These are phyloP conservation scores for Didymella keratinophila DNA, from an alignment of 2,329 filamentous ascomycete genomes.

Conservation along the genomic window DNA sequence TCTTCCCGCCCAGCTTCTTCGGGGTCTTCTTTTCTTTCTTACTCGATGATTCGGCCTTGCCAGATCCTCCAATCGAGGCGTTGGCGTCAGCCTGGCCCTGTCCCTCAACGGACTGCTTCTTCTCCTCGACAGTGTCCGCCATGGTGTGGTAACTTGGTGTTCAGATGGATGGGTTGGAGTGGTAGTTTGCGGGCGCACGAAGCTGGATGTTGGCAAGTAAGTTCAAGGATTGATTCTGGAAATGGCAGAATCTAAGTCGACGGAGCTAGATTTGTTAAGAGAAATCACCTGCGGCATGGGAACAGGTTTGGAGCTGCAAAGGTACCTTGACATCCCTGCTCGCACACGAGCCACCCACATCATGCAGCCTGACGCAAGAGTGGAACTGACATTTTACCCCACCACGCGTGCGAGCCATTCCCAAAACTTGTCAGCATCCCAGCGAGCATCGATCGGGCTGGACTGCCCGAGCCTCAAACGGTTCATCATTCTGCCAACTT, in stretches of 20 bases:
- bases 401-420: constrained; percentile 30
- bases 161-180: constrained; percentile 10
- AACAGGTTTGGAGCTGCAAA: constrained; percentile 49
- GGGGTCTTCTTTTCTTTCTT: constrained; percentile 59
- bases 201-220: constrained; percentile 24
- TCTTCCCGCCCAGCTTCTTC: constrained; percentile 59
- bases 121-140: constrained; percentile 51
- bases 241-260: constrained; percentile 26
- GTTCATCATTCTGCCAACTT: constrained; percentile 15
- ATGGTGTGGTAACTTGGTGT: constrained; percentile 36
- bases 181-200: constrained; percentile 4
- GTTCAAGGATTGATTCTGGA: constrained; percentile 27
- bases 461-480: constrained; percentile 10
- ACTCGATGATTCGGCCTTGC: constrained; percentile 51
- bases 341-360: constrained; percentile 44
- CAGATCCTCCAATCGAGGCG: constrained; percentile 48
- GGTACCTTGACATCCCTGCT: constrained; percentile 43
- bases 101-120: constrained; percentile 47
- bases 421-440: constrained; percentile 47
- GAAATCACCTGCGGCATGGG: constrained; percentile 37
- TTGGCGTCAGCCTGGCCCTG: constrained; percentile 50
- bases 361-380: constrained; percentile 51
- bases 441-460: constrained; percentile 27
- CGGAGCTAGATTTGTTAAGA: constrained; percentile 44
- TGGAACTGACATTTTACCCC: constrained; percentile 38